These are phyloP conservation scores for Saccharomycopsis selenospora DNA, from an alignment of 805 yeast species.

Conservation along the genomic window DNA sequence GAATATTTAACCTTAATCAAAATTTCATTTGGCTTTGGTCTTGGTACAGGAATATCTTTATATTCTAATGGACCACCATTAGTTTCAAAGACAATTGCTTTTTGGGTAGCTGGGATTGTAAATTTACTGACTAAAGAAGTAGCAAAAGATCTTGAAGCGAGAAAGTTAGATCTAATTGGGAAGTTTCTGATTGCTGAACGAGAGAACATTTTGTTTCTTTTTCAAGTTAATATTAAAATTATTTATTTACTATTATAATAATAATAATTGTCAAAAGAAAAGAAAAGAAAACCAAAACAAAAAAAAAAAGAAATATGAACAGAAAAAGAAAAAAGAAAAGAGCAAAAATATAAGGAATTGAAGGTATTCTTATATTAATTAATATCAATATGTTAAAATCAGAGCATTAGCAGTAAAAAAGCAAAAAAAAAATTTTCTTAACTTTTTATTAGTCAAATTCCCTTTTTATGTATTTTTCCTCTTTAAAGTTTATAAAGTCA, in stretches of 20 bases:
- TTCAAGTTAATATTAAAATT: no score
- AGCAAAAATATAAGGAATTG: not conserved
- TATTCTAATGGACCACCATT: conserved; percentile 42
- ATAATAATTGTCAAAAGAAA: not conserved
- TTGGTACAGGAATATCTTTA: conserved; percentile 50
- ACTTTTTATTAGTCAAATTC: no score
- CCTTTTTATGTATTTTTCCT: no score
- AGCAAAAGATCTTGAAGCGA: not conserved
- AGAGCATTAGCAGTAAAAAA: no score
- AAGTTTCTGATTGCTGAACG: not conserved
- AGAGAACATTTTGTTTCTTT: no score
- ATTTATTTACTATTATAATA: no score
- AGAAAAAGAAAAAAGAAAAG: not conserved
- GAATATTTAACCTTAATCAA: conserved; percentile 54
- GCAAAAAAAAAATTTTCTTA: no score
- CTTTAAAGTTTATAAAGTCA: no score
- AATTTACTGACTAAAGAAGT: conserved; percentile 16
- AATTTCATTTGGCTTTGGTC: conserved; percentile 50
- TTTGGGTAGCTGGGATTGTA: conserved; percentile 41
- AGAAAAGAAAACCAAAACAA: not conserved
- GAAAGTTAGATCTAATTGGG: not conserved
- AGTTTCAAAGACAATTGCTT: conserved; percentile 45
- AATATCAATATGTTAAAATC: no score
- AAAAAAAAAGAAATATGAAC: not conserved
- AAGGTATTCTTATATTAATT: not conserved